A percentile compares a stretch with the other conserved stretches of the same genome.
phyloP scores from a whole-genome alignment of 148 eudicot species.

The Suaeda aralocaspica region DNA sequence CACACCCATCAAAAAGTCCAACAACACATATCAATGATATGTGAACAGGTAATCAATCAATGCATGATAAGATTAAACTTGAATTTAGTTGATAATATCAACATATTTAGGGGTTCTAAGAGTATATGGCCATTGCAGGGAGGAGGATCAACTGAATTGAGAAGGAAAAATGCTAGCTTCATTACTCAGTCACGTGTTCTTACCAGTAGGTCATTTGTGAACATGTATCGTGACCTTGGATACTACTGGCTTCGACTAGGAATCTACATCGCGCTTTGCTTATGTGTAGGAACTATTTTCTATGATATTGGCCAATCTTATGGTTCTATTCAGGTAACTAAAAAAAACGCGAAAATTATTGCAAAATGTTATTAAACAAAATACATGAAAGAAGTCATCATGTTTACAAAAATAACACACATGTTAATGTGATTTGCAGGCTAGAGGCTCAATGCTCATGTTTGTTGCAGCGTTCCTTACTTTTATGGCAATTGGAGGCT shows the following conservation, averaged over 20 bases:
- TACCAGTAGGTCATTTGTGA: constrained; percentile 49
- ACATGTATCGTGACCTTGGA: constrained; percentile 58
- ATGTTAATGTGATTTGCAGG: constrained; percentile 28
- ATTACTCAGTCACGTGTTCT: constrained; percentile 41
- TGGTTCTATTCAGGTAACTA: constrained; percentile 48
- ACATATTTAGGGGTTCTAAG: no score
- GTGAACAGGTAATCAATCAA: constrained; percentile 27
- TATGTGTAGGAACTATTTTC: constrained; percentile 50
- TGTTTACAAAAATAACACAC: background rate
- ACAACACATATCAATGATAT: constrained; percentile 26
- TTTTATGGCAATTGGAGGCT: constrained; percentile 66
- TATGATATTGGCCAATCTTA: constrained; percentile 39
- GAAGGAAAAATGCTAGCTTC: constrained; percentile 33
- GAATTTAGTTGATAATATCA: no score
- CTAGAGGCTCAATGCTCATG: constrained; percentile 48
- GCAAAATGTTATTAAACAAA: no score
- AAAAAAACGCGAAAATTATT: background rate
- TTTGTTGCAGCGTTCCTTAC: constrained; percentile 52
- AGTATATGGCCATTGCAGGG: constrained; percentile 16
- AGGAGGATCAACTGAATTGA: constrained; percentile 27
- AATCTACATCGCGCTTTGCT: constrained; percentile 41
- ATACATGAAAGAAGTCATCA: background rate
- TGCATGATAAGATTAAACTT: no score
- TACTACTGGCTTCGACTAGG: constrained; percentile 61
- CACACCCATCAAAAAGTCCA: constrained; percentile 29